These are phyloP conservation scores for Phoma herbarum DNA, from an alignment of 2,329 filamentous ascomycete species.

Conservation along the genomic window DNA sequence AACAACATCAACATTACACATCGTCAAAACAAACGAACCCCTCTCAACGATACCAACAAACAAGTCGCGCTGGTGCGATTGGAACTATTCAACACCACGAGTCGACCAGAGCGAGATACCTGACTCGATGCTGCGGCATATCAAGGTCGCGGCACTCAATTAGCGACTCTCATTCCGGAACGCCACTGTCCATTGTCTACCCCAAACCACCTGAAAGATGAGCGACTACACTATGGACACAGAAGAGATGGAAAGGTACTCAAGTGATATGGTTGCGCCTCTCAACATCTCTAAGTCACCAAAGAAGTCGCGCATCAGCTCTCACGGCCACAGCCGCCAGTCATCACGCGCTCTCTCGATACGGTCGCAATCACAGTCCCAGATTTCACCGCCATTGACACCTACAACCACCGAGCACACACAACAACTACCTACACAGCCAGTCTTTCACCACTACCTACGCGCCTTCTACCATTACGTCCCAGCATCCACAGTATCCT, in stretches of 20 bases:
- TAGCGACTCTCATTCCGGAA: constrained; percentile 31
- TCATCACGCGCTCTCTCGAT: constrained; percentile 46
- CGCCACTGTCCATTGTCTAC: constrained; percentile 13
- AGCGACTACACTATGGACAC: constrained; percentile 38
- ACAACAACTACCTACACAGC: constrained; percentile 57
- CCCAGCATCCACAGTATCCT: constrained; percentile 77
- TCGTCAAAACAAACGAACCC: constrained; percentile 10
- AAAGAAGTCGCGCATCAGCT: constrained; percentile 35
- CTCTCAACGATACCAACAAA: constrained; percentile 7
- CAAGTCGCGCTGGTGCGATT: background rate
- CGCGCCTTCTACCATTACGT: constrained; percentile 94
- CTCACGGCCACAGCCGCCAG: constrained; percentile 40
- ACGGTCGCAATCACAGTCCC: constrained; percentile 50
- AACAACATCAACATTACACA: constrained; percentile 25
- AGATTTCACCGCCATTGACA: constrained; percentile 81
- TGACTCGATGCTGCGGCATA: constrained; percentile 42
- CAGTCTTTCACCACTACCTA: constrained; percentile 91
- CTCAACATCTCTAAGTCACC: constrained; percentile 51
- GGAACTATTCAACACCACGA: constrained; percentile 11
- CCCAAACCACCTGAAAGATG: constrained; percentile 33
- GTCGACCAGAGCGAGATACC: constrained; percentile 23
- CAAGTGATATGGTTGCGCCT: constrained; percentile 49
- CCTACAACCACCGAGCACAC: constrained; percentile 71
- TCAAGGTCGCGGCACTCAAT: constrained; percentile 36
- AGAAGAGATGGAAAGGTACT: constrained; percentile 44